Base-by-base conservation (phyloP, 768 basidiomycete genomes). In the Kwoniella sp. region DNA sequence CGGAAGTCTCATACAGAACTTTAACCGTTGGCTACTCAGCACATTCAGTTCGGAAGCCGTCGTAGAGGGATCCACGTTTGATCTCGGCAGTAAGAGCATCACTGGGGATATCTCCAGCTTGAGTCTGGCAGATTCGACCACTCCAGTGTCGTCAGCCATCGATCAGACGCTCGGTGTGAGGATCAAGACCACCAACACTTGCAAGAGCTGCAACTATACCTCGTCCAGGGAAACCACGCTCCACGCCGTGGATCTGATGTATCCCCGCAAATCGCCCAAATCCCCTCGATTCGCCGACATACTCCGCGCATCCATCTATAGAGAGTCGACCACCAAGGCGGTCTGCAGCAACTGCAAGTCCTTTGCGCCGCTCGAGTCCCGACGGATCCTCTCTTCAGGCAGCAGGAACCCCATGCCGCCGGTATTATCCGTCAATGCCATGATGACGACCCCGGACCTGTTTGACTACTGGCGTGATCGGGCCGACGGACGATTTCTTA, bases 21-120 rank as follows among this genome's bases (percentile, higher is more conserved):
- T 96, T 78, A 90, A 96, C 71, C 84, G 93, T 19, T 96, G 95
- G 77, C 79, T 95, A 32, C 75, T 96, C 45, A 91, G 96, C 56
- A 85, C 85, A 45, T 79, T 96, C 60, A 83, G 80, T 51, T 79
- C 80, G 3, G 68, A 75, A 46, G 55, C 62, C 12, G 32, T 62
- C 26, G 56, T 67, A 33, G 46, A 67, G 4, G 59, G 70, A 3
- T 53, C 56, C 27, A 59, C 62, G 11, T 62, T 67, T 32, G 50
- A 63, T 26, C 36, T 62, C n/a, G 43, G 46, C 11, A 12, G 53
- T 14, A 23, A 19, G 10, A 37, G 15, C 12, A n/a, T n/a, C n/a
- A n/a, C n/a, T n/a, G n/a, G n/a, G n/a, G n/a, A n/a, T n/a, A 36
- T 61, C 7, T 31, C 29, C 10, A 20, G 41, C 15, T 39, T 62